Evolutionary conservation across 2,329 filamentous ascomycete genomes (phyloP), one percentile per base, ranked within the genome.

Genomic region (Fusarium liriodendri): DNA sequence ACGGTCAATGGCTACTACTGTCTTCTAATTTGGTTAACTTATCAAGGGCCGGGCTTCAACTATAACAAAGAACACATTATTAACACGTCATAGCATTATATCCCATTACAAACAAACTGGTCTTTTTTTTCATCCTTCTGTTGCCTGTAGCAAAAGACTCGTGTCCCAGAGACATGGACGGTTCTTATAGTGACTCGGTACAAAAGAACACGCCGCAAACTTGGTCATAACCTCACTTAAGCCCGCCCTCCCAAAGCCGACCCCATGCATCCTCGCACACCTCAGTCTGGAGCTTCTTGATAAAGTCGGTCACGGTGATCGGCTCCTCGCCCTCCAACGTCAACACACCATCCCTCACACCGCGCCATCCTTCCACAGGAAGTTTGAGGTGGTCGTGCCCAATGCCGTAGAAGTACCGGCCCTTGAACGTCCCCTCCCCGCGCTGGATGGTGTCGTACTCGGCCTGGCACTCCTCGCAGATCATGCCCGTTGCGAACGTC

Each of bases 301-400:
- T 10, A 16, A 67, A 67, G 5, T 37, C 33, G 5, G 11, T n/a
- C 14, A 65, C 22, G 4, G 20, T 5, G 37, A 65, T 40, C 52
- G 58, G 47, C 2, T 66, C 40, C 11, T 58, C 45, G 2, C 66
- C 68, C 13, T 70, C 68, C 2, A 70, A 10, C 5, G 38, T 62
- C 9, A 70, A 18, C 1, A 66, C 3, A 3, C 67, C 69, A 35
- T 66, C 25, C n/a, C 38, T 70, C 2, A 70, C 13, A 1, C 57
- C 35, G 0, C 10, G 42, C 69, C 69, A 71, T 0, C 67, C 68
- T 6, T 71, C 69, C 0, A 71, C 6, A 1, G 69, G 69, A 16
- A 71, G 37, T 7, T 70, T 70, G 1, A 71, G 2, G 1, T 25
- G 33, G 11, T 66, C 57, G 0, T 71, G 67, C 0, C 40, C 37